A percentile compares a stretch with the other conserved stretches of the same genome.
Conservation (phyloP, 2,329 filamentous ascomycete genomes). For the Xylogone sp. region DNA sequence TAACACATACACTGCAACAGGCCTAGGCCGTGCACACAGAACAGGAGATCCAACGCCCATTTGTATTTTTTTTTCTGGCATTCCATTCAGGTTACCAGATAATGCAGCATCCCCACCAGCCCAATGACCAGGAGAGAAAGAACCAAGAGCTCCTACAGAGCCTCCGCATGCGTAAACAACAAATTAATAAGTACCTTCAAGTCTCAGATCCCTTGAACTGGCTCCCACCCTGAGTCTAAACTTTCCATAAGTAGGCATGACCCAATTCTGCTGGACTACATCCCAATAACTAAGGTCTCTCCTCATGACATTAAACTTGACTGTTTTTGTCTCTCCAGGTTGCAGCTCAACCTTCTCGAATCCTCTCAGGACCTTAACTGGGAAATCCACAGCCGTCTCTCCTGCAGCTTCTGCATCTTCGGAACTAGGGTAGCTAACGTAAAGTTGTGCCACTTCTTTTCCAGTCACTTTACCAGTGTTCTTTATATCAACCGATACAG, state of each 20-base stretch:
- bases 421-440: conserved; percentile 44
- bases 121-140: too few species aligned
- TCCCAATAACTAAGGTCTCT: conserved; percentile 73
- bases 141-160: too few species aligned
- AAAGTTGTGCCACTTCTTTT: conserved; percentile 53
- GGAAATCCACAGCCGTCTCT: conserved; percentile 47
- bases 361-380: conserved; percentile 63
- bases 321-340: conserved; percentile 44
- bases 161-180: too few species aligned
- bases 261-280: conserved; percentile 63
- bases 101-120: too few species aligned
- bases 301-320: conserved; percentile 57
- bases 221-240: conserved; percentile 37
- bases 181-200: conserved; percentile 23
- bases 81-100: too few species aligned
- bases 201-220: conserved; percentile 31
- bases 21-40: too few species aligned
- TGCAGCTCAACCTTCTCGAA: conserved; percentile 67
- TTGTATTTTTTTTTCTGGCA: too few species aligned
- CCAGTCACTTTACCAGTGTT: conserved; percentile 54
- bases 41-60: too few species aligned
- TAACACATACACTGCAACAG: too few species aligned
- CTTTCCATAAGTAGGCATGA: conserved; percentile 45
- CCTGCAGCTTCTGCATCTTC: conserved; percentile 13
- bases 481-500: conserved; percentile 48